phyloP scores from a whole-genome alignment of 768 basidiomycete species.

The Dentipellis fragilis region DNA sequence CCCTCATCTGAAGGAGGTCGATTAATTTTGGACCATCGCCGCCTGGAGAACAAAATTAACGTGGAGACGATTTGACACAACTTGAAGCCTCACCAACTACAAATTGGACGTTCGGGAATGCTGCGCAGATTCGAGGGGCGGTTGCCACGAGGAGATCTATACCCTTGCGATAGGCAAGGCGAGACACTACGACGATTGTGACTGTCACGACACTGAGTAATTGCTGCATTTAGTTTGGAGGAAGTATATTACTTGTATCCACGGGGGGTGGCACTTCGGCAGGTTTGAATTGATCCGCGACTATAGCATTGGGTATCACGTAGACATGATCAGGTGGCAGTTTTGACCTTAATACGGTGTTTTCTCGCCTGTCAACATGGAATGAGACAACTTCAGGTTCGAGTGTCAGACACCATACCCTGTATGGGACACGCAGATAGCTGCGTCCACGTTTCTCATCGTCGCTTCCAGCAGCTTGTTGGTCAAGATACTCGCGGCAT shows the following conservation, averaged over 20 bases:
- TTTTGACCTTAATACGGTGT: constrained; percentile 82
- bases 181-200: constrained; percentile 83
- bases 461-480: constrained; percentile 89
- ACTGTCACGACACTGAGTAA: constrained; percentile 35
- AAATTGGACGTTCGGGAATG: constrained; percentile 82
- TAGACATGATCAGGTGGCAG: constrained; percentile 56
- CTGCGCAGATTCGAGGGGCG: constrained; percentile 78
- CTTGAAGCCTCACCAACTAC: constrained; percentile 52
- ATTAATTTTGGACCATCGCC: constrained; percentile 95
- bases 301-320: constrained; percentile 89
- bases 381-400: not conserved
- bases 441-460: constrained; percentile 84
- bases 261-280: constrained; percentile 29
- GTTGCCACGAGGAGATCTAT: constrained; percentile 91
- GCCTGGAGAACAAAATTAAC: constrained; percentile 32
- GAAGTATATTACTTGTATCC: constrained; percentile 42
- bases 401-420: constrained; percentile 45
- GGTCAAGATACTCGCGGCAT: constrained; percentile 93
- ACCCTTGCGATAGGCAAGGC: constrained; percentile 92
- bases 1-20: constrained; percentile 91
- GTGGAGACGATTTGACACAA: no score
- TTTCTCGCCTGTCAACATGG: constrained; percentile 69
- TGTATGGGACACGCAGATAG: constrained; percentile 94
- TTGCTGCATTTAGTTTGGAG: not conserved
- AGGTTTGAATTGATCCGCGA: constrained; percentile 81